These are phyloP conservation scores for Leucocoprinus leucothites DNA, from an alignment of 768 basidiomycete genomes.

Conservation along the genomic window DNA sequence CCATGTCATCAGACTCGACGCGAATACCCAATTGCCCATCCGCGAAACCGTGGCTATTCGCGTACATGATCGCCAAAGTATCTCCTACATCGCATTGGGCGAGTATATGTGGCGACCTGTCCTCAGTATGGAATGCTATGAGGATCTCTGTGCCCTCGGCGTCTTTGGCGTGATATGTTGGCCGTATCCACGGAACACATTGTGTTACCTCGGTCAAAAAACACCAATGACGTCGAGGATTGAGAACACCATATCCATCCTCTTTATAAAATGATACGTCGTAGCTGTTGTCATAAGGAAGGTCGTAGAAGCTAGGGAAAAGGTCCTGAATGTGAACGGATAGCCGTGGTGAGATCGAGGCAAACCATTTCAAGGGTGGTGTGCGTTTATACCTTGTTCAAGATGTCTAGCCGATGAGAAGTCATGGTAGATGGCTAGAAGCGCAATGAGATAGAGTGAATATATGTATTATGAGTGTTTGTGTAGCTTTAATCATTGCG, in stretches of 20 bases:
- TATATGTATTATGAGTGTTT: too few relatives aligned
- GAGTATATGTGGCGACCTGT: constrained; percentile 8
- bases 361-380: not conserved
- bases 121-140: constrained; percentile 15
- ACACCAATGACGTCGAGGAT: constrained; percentile 19
- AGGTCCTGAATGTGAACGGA: constrained; percentile 7
- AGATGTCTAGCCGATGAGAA: not conserved
- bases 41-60: constrained; percentile 13
- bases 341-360: not conserved
- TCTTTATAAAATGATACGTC: constrained; percentile 17
- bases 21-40: constrained; percentile 17
- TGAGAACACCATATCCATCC: not conserved
- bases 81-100: constrained; percentile 12
- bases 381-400: not conserved
- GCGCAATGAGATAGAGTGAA: too few relatives aligned
- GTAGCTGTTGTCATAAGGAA: constrained; percentile 21
- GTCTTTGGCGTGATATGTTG: constrained; percentile 14
- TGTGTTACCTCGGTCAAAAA: constrained; percentile 18
- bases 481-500: too few relatives aligned
- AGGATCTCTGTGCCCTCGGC: constrained; percentile 4
- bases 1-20: constrained; percentile 6
- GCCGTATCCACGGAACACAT: constrained; percentile 8
- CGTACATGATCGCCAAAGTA: constrained; percentile 18
- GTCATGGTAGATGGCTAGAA: not conserved
- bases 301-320: constrained; percentile 23